A percentile compares a stretch with the other conserved stretches of the same genome.
phyloP scores from a whole-genome alignment of 371 early-diverging fungal genomes.

The Chytridium lagenaria region DNA sequence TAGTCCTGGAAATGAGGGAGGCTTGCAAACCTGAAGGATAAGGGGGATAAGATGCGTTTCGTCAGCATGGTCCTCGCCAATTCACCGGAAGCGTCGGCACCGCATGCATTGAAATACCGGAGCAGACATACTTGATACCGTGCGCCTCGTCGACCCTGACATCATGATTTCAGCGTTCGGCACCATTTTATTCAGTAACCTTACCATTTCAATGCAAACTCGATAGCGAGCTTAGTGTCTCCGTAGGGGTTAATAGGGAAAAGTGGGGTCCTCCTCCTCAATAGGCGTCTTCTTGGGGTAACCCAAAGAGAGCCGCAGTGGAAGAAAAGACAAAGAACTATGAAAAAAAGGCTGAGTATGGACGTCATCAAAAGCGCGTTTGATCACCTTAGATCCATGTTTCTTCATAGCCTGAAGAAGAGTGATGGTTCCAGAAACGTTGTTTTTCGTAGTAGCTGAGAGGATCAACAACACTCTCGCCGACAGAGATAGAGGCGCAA shows the following conservation, averaged over 20 bases:
- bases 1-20: background rate
- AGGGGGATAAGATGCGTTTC: conserved; percentile 60
- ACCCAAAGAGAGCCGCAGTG: conserved; percentile 62
- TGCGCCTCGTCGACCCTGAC: conserved; percentile 52
- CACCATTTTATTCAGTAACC: background rate
- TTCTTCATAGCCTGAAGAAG: conserved; percentile 58
- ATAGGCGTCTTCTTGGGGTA: conserved; percentile 54
- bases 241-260: conserved; percentile 64
- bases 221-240: conserved; percentile 59
- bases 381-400: conserved; percentile 45
- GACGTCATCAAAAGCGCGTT: no score
- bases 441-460: conserved; percentile 62
- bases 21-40: conserved; percentile 45
- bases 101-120: conserved; percentile 65
- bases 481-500: conserved; percentile 58
- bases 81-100: conserved; percentile 58
- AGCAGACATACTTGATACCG: conserved; percentile 55
- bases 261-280: conserved; percentile 45
- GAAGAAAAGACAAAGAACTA: conserved; percentile 64
- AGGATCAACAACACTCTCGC: conserved; percentile 53
- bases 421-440: conserved; percentile 57
- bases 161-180: background rate
- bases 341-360: background rate
- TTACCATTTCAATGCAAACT: conserved; percentile 55
- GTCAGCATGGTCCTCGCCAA: conserved; percentile 60